Conservation (phyloP, 768 basidiomycete species). For the Termitomyces sp. region DNA sequence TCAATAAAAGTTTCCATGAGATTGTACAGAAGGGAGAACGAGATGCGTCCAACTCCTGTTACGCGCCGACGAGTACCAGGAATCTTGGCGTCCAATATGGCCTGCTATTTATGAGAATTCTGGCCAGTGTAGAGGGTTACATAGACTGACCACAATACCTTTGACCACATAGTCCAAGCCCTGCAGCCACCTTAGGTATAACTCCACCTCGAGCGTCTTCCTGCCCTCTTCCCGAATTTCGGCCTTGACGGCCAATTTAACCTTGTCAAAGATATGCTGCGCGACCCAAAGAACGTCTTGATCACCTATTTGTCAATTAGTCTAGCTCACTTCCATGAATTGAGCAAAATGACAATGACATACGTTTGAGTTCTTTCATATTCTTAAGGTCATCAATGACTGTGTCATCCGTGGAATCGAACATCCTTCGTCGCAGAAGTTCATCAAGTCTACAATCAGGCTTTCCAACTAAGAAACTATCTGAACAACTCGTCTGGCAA, state of each 20-base stretch:
- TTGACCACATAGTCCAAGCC: constrained; percentile 34
- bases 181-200: constrained; percentile 41
- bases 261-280: constrained; percentile 29
- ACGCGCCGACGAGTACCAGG: constrained; percentile 34
- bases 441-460: constrained; percentile 19
- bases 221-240: constrained; percentile 23
- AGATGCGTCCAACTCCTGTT: constrained; percentile 34
- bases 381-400: constrained; percentile 18
- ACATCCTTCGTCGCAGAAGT: constrained; percentile 15
- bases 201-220: constrained; percentile 38
- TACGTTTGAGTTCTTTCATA: constrained; percentile 17
- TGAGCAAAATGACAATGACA: constrained; percentile 1
- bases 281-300: constrained; percentile 22
- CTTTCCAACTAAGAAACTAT: neutral
- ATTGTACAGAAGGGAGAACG: constrained; percentile 38
- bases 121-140: neutral
- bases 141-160: constrained; percentile 33
- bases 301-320: constrained; percentile 14
- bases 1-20: constrained; percentile 42
- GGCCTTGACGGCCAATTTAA: constrained; percentile 29
- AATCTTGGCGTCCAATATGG: constrained; percentile 34
- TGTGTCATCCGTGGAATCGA: constrained; percentile 12
- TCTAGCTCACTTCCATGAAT: neutral
- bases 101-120: constrained; percentile 21
- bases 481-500: neutral